A percentile compares a stretch with the other conserved stretches of the same genome.
Conservation (phyloP, 2,329 filamentous ascomycete species). For the Metarhizium humberi region DNA sequence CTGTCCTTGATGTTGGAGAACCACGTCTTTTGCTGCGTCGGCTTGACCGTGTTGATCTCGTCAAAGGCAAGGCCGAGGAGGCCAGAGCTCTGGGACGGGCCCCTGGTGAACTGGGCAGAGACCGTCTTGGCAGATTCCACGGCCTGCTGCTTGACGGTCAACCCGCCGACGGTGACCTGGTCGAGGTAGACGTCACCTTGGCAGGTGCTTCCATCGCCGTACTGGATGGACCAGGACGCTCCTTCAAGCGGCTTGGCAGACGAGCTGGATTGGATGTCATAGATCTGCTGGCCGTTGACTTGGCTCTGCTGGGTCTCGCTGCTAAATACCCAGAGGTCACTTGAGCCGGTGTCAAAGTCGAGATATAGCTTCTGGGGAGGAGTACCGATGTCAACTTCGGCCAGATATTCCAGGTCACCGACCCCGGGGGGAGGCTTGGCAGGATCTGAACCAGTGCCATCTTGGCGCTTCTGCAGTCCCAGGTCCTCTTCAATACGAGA, state of each 20-base stretch:
- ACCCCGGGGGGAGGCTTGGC: conserved; percentile 5
- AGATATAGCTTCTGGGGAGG: conserved; percentile 10
- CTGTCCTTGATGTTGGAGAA: conserved; percentile 21
- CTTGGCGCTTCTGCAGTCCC: neutral
- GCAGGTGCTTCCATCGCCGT: conserved; percentile 33
- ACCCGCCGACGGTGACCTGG: conserved; percentile 29
- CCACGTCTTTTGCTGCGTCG: conserved; percentile 32
- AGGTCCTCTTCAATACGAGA: neutral
- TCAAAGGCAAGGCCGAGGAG: conserved; percentile 35
- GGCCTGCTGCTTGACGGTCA: conserved; percentile 30
- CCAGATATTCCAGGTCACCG: conserved; percentile 8
- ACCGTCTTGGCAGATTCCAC: conserved; percentile 33
- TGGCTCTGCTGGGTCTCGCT: conserved; percentile 28
- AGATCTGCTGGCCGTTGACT: conserved; percentile 29
- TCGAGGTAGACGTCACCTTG: conserved; percentile 34
- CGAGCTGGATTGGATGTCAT: conserved; percentile 26
- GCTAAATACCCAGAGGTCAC: conserved; percentile 26
- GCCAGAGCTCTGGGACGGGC: conserved; percentile 30
- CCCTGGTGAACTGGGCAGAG: conserved; percentile 28
- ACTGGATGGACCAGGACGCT: conserved; percentile 30
- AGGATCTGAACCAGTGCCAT: conserved; percentile 7
- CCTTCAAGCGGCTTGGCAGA: conserved; percentile 27
- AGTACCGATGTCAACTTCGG: conserved; percentile 11
- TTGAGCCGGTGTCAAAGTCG: conserved; percentile 14
- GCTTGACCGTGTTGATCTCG: conserved; percentile 30